These are phyloP conservation scores for Lepidium africanum DNA, from an alignment of 345 rosid genomes.

Conservation along the genomic window DNA sequence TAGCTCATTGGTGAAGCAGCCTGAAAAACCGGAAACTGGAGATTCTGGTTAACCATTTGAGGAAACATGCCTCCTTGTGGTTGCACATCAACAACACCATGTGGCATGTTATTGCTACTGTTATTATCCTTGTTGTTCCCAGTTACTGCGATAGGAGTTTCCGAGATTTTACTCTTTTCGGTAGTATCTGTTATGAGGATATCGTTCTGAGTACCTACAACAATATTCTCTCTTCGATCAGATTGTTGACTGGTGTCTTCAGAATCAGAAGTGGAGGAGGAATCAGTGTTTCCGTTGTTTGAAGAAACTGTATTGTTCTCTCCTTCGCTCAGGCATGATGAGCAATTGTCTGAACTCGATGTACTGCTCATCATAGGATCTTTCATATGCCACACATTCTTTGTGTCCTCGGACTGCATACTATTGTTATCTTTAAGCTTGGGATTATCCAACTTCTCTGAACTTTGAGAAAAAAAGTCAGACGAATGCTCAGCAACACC, in stretches of 20 bases:
- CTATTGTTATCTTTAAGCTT: slow-evolving; percentile 26
- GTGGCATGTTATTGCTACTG: neutral
- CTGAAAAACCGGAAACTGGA: slow-evolving; percentile 56
- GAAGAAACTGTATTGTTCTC: slow-evolving; percentile 77
- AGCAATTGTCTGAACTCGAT: slow-evolving; percentile 80
- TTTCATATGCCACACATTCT: slow-evolving; percentile 25
- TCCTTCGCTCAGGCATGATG: slow-evolving; percentile 81
- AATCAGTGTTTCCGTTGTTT: slow-evolving; percentile 56
- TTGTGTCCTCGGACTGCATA: slow-evolving; percentile 18
- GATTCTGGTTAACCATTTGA: slow-evolving; percentile 43
- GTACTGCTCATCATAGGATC: slow-evolving; percentile 43
- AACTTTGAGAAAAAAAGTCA: neutral
- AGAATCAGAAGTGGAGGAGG: slow-evolving; percentile 85
- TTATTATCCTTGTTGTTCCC: slow-evolving; percentile 27
- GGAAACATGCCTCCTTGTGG: slow-evolving; percentile 38
- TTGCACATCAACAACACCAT: slow-evolving; percentile 24
- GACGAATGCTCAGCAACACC: slow-evolving; percentile 17
- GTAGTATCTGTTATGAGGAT: slow-evolving; percentile 44
- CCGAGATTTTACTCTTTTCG: slow-evolving; percentile 34
- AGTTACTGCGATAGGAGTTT: slow-evolving; percentile 24
- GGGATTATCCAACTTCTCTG: slow-evolving; percentile 8
- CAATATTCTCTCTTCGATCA: slow-evolving; percentile 50
- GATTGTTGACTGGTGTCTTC: slow-evolving; percentile 69
- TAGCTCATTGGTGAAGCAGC: slow-evolving; percentile 62
- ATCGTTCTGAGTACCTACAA: slow-evolving; percentile 34